Percentiles rank a stretch among this genome's conserved stretches.
These are phyloP conservation scores for Phialocephala subalpina DNA, from an alignment of 2,329 filamentous ascomycete species.

Conservation along the genomic window DNA sequence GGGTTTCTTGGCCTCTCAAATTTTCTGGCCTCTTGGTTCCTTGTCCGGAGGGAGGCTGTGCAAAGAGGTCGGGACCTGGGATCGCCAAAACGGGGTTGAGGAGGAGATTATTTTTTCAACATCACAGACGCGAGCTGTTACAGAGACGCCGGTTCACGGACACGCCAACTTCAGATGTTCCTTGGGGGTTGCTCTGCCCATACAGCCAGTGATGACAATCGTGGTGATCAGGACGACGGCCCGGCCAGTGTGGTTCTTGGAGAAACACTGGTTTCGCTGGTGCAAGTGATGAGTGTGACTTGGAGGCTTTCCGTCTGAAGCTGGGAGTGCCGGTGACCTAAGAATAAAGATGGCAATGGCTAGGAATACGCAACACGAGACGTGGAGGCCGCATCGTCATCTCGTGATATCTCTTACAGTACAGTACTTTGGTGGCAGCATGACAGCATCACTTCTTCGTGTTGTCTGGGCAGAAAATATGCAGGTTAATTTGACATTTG, in stretches of 20 bases:
- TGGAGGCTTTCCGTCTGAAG: neutral
- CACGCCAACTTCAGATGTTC: constrained; percentile 1
- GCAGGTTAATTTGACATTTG: neutral
- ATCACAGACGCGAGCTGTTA: constrained; percentile 24
- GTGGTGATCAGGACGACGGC: constrained; percentile 10
- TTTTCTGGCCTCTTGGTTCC: neutral
- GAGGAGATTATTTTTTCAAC: constrained; percentile 18
- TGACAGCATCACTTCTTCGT: neutral
- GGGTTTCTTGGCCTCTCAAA: neutral
- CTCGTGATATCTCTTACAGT: neutral
- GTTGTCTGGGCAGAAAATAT: neutral
- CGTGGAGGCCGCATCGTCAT: neutral
- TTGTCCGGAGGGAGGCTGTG: constrained; percentile 27
- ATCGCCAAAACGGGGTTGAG: neutral
- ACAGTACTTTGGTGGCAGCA: too few species aligned
- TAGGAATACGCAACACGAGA: constrained; percentile 4
- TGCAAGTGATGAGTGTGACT: neutral
- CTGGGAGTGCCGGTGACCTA: neutral
- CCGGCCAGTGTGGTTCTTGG: neutral
- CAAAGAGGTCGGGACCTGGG: constrained; percentile 16
- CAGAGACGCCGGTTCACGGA: constrained; percentile 14
- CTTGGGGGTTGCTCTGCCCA: neutral
- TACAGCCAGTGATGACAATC: constrained; percentile 3
- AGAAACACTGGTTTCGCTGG: neutral
- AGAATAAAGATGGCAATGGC: neutral